Percentiles rank a stretch among this genome's conserved stretches.
Conservation (phyloP, 768 basidiomycete species). For the Crepidotus variabilis region DNA sequence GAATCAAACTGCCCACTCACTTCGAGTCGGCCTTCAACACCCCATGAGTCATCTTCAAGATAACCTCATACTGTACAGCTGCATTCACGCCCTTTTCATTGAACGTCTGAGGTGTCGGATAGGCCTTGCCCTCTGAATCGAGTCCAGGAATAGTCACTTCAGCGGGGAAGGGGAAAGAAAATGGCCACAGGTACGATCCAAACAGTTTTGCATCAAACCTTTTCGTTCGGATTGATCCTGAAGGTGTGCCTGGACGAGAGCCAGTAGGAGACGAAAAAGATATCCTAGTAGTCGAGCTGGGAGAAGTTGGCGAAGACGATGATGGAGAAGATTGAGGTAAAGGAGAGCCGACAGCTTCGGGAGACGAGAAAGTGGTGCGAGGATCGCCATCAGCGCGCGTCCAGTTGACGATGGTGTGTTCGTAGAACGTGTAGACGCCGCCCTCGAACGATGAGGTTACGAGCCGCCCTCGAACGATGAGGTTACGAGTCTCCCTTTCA, state of each 20-base stretch:
- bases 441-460: slow-evolving; percentile 24
- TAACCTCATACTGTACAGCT: slow-evolving; percentile 34
- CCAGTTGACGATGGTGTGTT: slow-evolving; percentile 26
- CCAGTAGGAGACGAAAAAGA: background rate
- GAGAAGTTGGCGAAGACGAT: background rate
- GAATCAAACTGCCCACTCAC: slow-evolving; percentile 21
- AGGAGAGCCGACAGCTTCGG: background rate
- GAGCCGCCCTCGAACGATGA: slow-evolving; percentile 26
- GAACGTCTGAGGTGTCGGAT: slow-evolving; percentile 31
- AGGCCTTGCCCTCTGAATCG: slow-evolving; percentile 3
- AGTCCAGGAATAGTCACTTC: slow-evolving; percentile 18
- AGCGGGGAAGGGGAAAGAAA: slow-evolving; percentile 34
- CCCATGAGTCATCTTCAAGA: slow-evolving; percentile 32
- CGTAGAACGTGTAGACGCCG: slow-evolving; percentile 26
- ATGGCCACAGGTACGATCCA: slow-evolving; percentile 35
- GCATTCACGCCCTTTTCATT: slow-evolving; percentile 27
- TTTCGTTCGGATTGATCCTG: slow-evolving; percentile 7
- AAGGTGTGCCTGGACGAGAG: background rate
- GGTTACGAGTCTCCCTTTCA: slow-evolving; percentile 27
- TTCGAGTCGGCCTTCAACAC: slow-evolving; percentile 33
- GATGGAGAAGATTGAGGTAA: background rate
- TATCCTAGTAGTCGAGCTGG: background rate
- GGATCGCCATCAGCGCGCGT: slow-evolving; percentile 29
- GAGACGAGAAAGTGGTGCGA: slow-evolving; percentile 14
- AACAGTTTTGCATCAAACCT: slow-evolving; percentile 29